Evolutionary conservation across 2,329 filamentous ascomycete species (phyloP), one percentile per base, ranked within the genome.

Genomic region (Penicillium decumbens): DNA sequence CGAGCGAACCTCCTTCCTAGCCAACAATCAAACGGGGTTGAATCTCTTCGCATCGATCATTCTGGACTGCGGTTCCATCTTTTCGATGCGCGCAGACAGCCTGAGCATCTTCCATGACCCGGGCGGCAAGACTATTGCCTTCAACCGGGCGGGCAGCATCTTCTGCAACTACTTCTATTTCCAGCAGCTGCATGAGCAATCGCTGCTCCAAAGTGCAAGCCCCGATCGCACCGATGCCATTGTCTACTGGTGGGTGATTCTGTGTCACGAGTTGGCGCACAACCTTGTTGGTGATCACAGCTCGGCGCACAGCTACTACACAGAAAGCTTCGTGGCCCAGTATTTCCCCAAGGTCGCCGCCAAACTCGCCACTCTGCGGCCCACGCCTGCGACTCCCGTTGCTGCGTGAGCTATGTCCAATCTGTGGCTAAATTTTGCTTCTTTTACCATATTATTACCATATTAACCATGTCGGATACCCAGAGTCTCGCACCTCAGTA

Each of bases 81-180:
- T 95, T 68, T 78, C 81, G 2, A 77, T 97, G 23, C 76, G 81
- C 1, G 76, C 80, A 0, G 76, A 80, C 28, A 83, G 83, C 3
- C 69, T 97, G 49, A 92, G 95, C 66, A 87, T 97, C 43, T 97
- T 92, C 73, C 89, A 90, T 61, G 91, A 96, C 60, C 81, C 85
- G 35, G 71, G 75, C 3, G 88, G 89, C 4, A 82, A 81, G 48
- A 91, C 89, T 0, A 95, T 98, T 55, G 93, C 92, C 0, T 98
- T 98, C 77, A 98, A 98, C 67, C 80, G 81, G 7, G 82, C 79
- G 33, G 91, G 92, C 32, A 89, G 86, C 61, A 81, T 98, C 27
- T 98, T 97, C 74, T 96, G 90, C 77, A 98, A 98, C 65, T 80
- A 95, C 56, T 80, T 88, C 15, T 95, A 89, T 75, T 97, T 91